phyloP scores from a whole-genome alignment of 176 grass and related monocot genomes.

The Otatea glauca region DNA sequence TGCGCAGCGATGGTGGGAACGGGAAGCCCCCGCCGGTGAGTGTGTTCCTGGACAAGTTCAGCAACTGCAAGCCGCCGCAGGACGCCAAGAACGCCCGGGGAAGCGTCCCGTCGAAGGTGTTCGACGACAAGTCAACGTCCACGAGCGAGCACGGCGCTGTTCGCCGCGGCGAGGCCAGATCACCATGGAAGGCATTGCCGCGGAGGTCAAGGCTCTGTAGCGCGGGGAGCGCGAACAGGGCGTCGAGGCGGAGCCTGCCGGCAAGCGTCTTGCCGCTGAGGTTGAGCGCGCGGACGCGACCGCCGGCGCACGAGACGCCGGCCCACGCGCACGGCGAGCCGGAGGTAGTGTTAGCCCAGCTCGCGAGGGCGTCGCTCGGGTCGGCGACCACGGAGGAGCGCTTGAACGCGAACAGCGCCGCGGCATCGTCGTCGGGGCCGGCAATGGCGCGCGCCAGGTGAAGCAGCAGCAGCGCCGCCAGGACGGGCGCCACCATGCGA shows the following conservation, averaged over 20 bases:
- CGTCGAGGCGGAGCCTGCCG: slow-evolving; percentile 54
- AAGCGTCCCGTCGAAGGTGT: slow-evolving; percentile 55
- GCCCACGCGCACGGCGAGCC: slow-evolving; percentile 55
- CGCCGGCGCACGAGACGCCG: slow-evolving; percentile 57
- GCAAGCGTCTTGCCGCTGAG: slow-evolving; percentile 58
- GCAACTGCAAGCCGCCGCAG: no score
- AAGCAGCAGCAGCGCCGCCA: background rate
- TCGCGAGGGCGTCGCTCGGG: slow-evolving; percentile 26
- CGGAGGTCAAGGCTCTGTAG: slow-evolving; percentile 48
- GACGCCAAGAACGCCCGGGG: background rate
- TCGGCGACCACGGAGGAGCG: slow-evolving; percentile 51
- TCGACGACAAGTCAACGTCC: slow-evolving; percentile 60
- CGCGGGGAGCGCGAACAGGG: slow-evolving; percentile 44
- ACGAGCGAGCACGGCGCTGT: slow-evolving; percentile 45
- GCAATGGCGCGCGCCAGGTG: background rate
- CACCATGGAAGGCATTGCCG: slow-evolving; percentile 60
- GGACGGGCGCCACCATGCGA: background rate
- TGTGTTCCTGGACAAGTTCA: no score
- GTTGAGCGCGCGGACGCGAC: slow-evolving; percentile 44
- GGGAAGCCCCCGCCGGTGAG: no score
- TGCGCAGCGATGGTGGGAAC: no score
- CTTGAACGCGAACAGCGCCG: slow-evolving; percentile 71
- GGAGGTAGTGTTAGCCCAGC: slow-evolving; percentile 37
- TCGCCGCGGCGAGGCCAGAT: slow-evolving; percentile 26
- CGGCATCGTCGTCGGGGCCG: slow-evolving; percentile 44